Conservation (phyloP, 2,329 filamentous ascomycete genomes). For the Trichophaea hybrida region DNA sequence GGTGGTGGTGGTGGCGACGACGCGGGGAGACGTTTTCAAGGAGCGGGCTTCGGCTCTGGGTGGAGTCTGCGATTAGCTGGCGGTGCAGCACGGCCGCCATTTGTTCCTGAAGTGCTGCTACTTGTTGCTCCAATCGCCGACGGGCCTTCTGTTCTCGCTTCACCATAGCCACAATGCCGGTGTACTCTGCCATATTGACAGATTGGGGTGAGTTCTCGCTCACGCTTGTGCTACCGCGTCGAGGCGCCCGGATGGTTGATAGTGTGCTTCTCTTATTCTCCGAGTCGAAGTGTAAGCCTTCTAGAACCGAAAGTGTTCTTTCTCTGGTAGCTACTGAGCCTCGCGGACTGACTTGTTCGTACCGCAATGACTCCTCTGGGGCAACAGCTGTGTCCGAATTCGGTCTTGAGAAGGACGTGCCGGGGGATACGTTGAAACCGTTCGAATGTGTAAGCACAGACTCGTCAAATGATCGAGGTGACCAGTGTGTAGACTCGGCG, state of each 20-base stretch:
- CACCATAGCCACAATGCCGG: constrained; percentile 15
- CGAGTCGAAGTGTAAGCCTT: constrained; percentile 9
- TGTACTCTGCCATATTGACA: constrained; percentile 19
- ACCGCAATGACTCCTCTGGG: not conserved
- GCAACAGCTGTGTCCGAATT: not conserved
- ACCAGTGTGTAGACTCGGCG: not conserved
- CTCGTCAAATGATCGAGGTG: not conserved
- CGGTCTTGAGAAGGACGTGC: not conserved
- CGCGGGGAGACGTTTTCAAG: constrained; percentile 1
- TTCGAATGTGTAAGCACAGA: not conserved
- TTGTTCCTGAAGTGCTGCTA: constrained; percentile 20
- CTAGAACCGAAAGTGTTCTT: constrained; percentile 12
- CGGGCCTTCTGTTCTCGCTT: constrained; percentile 21
- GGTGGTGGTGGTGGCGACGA: not conserved
- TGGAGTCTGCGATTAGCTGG: constrained; percentile 15
- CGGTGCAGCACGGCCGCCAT: constrained; percentile 22
- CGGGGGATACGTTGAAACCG: constrained; percentile 7
- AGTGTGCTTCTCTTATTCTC: constrained; percentile 14
- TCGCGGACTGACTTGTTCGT: not conserved
- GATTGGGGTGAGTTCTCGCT: constrained; percentile 4
- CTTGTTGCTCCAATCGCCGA: constrained; percentile 18
- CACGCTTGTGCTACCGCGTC: not conserved
- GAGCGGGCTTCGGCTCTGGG: constrained; percentile 11
- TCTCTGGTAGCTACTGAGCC: constrained; percentile 10
- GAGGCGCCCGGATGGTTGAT: constrained; percentile 18